Base-by-base conservation (phyloP, 768 basidiomycete species). In the Leccinum sublutescens region DNA sequence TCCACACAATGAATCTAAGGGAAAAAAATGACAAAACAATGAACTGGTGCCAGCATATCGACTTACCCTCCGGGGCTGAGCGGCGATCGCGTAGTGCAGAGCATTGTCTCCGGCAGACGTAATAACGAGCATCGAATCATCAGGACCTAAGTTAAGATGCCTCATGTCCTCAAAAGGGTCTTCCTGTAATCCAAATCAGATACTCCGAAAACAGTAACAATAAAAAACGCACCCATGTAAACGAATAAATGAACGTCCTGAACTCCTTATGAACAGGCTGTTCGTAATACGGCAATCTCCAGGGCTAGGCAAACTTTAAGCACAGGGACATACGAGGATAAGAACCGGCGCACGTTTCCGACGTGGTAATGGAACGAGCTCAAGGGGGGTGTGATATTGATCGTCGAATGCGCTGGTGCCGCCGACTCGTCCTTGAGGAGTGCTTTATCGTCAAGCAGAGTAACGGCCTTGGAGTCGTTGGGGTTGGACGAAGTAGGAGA, bases 71-170 rank as follows among this genome's bases (percentile, higher is more conserved):
- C 82, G 77, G 3, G 87, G 87, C 31, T 77, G 70, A 2, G 83
- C 84, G n/a, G 78, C 79, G 57, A 88, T 85, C 8, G 88, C 88
- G 62, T 92, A 92, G 68, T 91, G 88, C 36, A 92, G 75, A 2
- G 88, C 87, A 68, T 92, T 92, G 71, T 91, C 89, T 0, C 89
- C 89, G 3, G 88, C 90, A 53, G 84, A 85, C 1, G 89, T 91
- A 65, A 92, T 90, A 17, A 85, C 84, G 12, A 91, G 78, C 68
- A 91, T 80, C 1, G 83, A 80, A 72, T 92, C 89, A 12, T 86
- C 78, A 36, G 74, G 71, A 19, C 80, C 79, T 57, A 91, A 71
- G 15, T 84, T 67, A 5, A 92, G 75, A 64, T 83, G 78, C 62
- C 80, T 78, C 79, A 91, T 83, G 68, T 92, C 90, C 61, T 84